phyloP scores from a whole-genome alignment of 225 moss, liverwort and hornwort species.

The Physcomitrium patens region DNA sequence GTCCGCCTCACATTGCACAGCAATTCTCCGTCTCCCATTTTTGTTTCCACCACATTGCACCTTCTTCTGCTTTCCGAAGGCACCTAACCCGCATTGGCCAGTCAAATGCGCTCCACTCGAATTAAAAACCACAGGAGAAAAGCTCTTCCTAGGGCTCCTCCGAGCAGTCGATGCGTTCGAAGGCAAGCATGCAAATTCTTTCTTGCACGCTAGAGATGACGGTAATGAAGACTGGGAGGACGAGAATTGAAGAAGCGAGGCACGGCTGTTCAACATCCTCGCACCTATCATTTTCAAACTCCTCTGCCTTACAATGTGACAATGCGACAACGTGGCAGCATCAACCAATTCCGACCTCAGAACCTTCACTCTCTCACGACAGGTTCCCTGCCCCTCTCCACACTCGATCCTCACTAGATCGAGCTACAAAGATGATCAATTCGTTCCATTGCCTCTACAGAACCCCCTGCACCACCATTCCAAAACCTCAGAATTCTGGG shows the following conservation, averaged over 20 bases:
- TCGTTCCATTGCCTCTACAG: constrained; percentile 31
- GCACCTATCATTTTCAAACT: constrained; percentile 49
- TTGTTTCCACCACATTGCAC: constrained; percentile 16
- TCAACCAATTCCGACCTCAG: constrained; percentile 34
- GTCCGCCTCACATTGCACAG: constrained; percentile 47
- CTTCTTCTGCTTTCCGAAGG: constrained; percentile 23
- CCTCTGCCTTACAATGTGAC: constrained; percentile 18
- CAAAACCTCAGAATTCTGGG: constrained; percentile 19
- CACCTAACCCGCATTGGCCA: constrained; percentile 48
- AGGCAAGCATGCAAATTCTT: constrained; percentile 10
- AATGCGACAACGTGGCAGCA: constrained; percentile 1
- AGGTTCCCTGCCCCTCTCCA: constrained; percentile 13
- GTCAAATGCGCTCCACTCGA: constrained; percentile 26
- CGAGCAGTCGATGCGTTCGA: constrained; percentile 4
- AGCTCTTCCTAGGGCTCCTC: constrained; percentile 4
- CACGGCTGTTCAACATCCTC: constrained; percentile 49
- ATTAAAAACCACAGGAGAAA: constrained; percentile 15
- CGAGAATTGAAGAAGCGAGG: constrained; percentile 40
- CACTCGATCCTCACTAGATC: constrained; percentile 37
- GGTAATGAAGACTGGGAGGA: constrained; percentile 33
- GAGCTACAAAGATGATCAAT: constrained; percentile 5
- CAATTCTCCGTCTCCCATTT: constrained; percentile 28
- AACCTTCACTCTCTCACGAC: background rate
- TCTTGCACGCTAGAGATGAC: constrained; percentile 21
- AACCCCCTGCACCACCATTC: constrained; percentile 3